phyloP scores from a whole-genome alignment of 345 rosid species.

The Eucalyptus fibrosa region DNA sequence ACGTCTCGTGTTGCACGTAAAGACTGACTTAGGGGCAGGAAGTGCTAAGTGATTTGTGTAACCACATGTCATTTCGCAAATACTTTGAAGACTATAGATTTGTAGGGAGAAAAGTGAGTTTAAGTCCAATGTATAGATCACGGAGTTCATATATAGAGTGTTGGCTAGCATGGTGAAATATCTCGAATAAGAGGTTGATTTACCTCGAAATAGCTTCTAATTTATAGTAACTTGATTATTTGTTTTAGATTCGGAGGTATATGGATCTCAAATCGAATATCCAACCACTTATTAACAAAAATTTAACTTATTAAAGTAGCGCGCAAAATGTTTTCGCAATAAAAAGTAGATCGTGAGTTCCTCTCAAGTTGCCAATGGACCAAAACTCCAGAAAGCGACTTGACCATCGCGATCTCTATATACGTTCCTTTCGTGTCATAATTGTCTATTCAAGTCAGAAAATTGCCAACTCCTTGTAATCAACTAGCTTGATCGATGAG shows the following conservation, averaged over 20 bases:
- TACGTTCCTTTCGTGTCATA: neutral
- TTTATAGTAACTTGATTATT: neutral
- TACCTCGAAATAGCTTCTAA: neutral
- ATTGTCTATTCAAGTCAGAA: neutral
- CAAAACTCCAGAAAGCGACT: neutral
- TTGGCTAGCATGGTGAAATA: neutral
- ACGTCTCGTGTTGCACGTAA: neutral
- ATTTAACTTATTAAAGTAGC: neutral
- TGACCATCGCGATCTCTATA: neutral
- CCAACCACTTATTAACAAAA: neutral
- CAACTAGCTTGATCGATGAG: neutral
- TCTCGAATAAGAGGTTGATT: neutral
- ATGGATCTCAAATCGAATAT: neutral
- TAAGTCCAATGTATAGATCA: neutral
- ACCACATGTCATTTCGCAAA: neutral
- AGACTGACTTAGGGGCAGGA: neutral
- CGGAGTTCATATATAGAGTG: neutral
- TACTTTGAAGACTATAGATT: no score
- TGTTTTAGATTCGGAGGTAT: neutral
- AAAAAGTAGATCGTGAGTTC: neutral
- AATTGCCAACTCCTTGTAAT: neutral
- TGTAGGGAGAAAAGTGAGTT: neutral
- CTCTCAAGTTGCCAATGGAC: neutral
- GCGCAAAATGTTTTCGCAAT: neutral
- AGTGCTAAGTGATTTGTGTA: neutral